Evolutionary conservation across 2,329 filamentous ascomycete species (phyloP).

Genomic region (Cladosporium velox): DNA sequence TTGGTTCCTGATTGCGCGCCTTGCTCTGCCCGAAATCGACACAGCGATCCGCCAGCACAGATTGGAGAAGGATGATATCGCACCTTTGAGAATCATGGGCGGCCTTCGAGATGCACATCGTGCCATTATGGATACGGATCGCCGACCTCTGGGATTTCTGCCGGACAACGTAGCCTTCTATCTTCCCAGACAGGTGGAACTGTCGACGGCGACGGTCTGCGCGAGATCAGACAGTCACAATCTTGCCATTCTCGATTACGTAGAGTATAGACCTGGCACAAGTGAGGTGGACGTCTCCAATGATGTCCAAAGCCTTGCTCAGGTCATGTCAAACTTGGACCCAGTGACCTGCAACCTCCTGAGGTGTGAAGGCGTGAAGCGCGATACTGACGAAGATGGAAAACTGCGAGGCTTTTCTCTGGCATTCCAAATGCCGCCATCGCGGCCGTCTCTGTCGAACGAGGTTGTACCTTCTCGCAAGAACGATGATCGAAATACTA

Average conservation of each 20-base stretch:
- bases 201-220: background rate
- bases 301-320: constrained; percentile 3
- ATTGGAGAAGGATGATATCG: background rate
- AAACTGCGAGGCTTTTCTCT: background rate
- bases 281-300: background rate
- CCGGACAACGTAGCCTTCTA: background rate
- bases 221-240: constrained; percentile 1
- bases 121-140: background rate
- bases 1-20: constrained; percentile 39
- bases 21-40: constrained; percentile 16
- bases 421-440: background rate
- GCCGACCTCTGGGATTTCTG: background rate
- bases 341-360: constrained; percentile 3
- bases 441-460: background rate
- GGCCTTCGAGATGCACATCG: background rate
- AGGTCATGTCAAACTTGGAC: constrained; percentile 1
- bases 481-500: background rate
- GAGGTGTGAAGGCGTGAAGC: constrained; percentile 3
- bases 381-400: background rate
- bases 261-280: background rate
- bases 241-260: background rate
- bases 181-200: background rate
- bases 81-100: background rate
- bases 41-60: background rate
- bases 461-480: background rate